These are phyloP conservation scores for Hyphopichia buzzinii DNA, from an alignment of 1,139 yeast genomes.

Conservation along the genomic window DNA sequence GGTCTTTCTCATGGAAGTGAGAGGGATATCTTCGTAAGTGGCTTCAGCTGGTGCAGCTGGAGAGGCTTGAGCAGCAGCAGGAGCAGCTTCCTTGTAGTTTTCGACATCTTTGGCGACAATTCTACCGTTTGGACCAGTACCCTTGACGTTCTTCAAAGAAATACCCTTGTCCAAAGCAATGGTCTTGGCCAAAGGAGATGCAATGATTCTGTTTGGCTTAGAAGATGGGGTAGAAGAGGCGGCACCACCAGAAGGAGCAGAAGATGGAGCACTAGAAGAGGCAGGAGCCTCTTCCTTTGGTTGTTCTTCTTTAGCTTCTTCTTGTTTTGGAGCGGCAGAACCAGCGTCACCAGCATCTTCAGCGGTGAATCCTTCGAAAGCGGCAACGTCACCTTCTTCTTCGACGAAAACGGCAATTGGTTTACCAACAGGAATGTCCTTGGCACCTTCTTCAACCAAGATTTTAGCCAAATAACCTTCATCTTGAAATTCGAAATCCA, in stretches of 20 bases:
- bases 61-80: slow-evolving; percentile 47
- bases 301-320: slow-evolving; percentile 27
- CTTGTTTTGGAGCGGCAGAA: slow-evolving; percentile 33
- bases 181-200: slow-evolving; percentile 93
- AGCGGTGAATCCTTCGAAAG: slow-evolving; percentile 80
- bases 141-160: slow-evolving; percentile 78
- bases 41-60: slow-evolving; percentile 55
- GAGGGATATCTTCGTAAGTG: slow-evolving; percentile 76
- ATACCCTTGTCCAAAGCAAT: slow-evolving; percentile 93
- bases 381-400: slow-evolving; percentile 77
- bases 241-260: slow-evolving; percentile 19
- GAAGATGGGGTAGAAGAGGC: slow-evolving; percentile 16
- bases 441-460: slow-evolving; percentile 79
- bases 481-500: slow-evolving; percentile 99
- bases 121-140: slow-evolving; percentile 95
- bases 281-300: slow-evolving; percentile 21
- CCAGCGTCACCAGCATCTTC: slow-evolving; percentile 74
- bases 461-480: slow-evolving; percentile 95
- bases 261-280: slow-evolving; percentile 21
- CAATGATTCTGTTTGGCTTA: slow-evolving; percentile 61
- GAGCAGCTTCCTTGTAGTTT: slow-evolving; percentile 49
- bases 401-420: slow-evolving; percentile 98
- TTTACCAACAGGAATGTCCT: slow-evolving; percentile 88
- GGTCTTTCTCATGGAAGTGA: slow-evolving; percentile 90
- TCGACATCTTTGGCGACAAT: slow-evolving; percentile 90